phyloP scores from a whole-genome alignment of 2,329 filamentous ascomycete genomes.

The Ophioceras dolichostomum region DNA sequence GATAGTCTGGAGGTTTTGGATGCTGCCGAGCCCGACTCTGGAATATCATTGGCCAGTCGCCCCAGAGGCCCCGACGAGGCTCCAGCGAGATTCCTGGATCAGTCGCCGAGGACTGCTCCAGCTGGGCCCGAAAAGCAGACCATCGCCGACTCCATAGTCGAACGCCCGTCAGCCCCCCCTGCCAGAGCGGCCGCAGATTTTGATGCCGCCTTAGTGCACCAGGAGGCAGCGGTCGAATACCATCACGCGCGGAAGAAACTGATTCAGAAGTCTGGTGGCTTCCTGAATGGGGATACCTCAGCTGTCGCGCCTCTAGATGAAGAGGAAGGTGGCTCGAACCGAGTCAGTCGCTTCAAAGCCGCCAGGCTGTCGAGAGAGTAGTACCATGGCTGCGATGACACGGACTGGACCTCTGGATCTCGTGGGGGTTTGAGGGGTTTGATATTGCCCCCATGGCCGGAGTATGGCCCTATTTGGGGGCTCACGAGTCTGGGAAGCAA shows the following conservation, averaged over 20 bases:
- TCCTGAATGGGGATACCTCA: constrained; percentile 58
- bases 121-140: constrained; percentile 38
- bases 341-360: constrained; percentile 63
- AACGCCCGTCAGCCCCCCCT: constrained; percentile 29
- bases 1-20: no score
- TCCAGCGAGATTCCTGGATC: constrained; percentile 24
- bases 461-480: no score
- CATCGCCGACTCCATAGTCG: constrained; percentile 47
- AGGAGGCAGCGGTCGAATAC: constrained; percentile 73
- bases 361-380: constrained; percentile 47
- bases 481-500: no score
- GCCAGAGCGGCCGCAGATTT: constrained; percentile 46
- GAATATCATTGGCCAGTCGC: no score
- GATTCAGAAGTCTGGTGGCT: constrained; percentile 74
- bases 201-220: constrained; percentile 59
- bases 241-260: constrained; percentile 71
- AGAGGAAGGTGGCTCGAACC: constrained; percentile 47
- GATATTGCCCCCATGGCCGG: no score
- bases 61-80: no score
- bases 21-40: no score
- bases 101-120: constrained; percentile 16
- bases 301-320: constrained; percentile 57
- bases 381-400: constrained; percentile 4
- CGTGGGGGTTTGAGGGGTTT: constrained; percentile 1
- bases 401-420: no score